Base-by-base conservation (phyloP, 2,329 filamentous ascomycete genomes). In the Aspergillus fructus region DNA sequence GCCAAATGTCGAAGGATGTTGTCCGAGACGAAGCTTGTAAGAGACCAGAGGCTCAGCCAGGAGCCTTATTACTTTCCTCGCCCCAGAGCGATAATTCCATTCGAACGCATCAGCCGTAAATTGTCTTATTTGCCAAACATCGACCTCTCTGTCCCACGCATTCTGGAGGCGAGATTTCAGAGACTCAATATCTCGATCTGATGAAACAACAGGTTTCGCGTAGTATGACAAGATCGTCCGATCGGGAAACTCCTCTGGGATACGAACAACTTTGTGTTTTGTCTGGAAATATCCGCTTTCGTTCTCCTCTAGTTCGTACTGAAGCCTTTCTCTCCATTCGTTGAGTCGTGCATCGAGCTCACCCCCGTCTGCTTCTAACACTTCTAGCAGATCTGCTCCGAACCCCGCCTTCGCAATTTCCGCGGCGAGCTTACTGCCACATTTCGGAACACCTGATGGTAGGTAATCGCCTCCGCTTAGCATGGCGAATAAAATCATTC, bases 391-490 rank as follows among this genome's bases (percentile, higher is more conserved):
- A 37, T 88, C 84, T 57, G 81, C 84, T 2, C 93, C 94, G 72
- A 93, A 97, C 0, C 93, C 92, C 52, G 91, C 94, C 66, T 85
- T 85, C 34, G 93, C 93, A 53, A 94, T 96, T 71, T 97, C 91
- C 64, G 90, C 94, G 0, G 94, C 93, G 11, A 93, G 81, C 69
- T 93, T 96, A 49, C 91, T 85, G 2, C 94, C 94, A 65, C 93
- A 96, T 4, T 90, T 89, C 0, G 90, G 87, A 15, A 99, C 88
- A 0, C 94, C 94, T 55, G 91, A 90, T 0, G 93, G 90, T 0
- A 93, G 80, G 66, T 99, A 99, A 73, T 99, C 94, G 6, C 94
- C 94, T 6, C 94, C 94, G 65, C 93, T 97, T 84, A 99, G 92
- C 60, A 99, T 78, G 0, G 94, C 94, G 19, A 97, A 89, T 12